phyloP scores from a whole-genome alignment of 257 asterid genomes.

The Thymus mandschuricus region DNA sequence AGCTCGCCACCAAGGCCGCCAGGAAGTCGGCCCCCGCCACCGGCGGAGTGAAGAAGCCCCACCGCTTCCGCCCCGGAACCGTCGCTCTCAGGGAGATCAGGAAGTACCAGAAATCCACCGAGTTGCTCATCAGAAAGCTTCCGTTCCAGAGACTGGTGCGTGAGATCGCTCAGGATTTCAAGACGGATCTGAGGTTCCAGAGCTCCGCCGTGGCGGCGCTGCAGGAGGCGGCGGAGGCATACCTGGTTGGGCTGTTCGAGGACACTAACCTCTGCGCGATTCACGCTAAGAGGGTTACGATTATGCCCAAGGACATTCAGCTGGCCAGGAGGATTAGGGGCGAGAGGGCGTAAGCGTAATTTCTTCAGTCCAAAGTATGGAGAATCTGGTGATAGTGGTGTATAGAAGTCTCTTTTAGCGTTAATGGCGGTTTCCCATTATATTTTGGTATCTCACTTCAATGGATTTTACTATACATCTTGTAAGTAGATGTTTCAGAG shows the following conservation, averaged over 20 bases:
- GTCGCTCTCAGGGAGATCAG: conserved; percentile 38
- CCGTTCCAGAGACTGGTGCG: conserved; percentile 44
- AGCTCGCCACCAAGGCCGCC: conserved; percentile 43
- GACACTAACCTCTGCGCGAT: conserved; percentile 40
- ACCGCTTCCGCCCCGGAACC: conserved; percentile 44
- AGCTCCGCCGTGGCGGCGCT: conserved; percentile 43
- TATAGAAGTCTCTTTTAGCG: neutral
- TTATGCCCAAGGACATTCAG: conserved; percentile 44
- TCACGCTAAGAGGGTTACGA: conserved; percentile 38
- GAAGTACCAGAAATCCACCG: conserved; percentile 35
- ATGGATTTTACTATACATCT: neutral
- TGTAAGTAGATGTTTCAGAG: no score
- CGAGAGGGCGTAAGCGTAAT: conserved; percentile 31
- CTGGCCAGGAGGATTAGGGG: conserved; percentile 45
- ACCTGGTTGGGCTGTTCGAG: conserved; percentile 37
- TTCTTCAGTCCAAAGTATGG: neutral
- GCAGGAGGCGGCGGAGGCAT: conserved; percentile 46
- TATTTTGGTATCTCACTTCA: neutral
- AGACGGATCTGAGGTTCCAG: conserved; percentile 41
- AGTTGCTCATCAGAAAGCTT: conserved; percentile 31
- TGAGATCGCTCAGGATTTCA: conserved; percentile 45
- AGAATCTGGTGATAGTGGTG: neutral
- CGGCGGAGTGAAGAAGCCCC: conserved; percentile 46
- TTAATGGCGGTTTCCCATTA: no score
- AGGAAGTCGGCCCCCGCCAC: conserved; percentile 45